phyloP scores from a whole-genome alignment of 805 yeast genomes.

The Starmerella apicola region DNA sequence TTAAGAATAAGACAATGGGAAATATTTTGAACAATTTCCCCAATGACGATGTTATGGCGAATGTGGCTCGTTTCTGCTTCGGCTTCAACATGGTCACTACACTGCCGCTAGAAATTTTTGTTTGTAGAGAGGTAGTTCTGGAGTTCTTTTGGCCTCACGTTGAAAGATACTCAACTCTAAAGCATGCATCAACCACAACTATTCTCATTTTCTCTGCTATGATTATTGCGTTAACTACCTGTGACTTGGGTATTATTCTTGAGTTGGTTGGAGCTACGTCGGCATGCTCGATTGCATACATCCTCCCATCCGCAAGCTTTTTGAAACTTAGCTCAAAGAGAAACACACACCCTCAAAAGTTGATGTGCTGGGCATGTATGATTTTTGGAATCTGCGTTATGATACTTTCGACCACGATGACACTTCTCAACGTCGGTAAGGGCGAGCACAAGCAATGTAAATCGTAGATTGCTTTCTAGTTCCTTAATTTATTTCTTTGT shows the following conservation, averaged over 20 bases:
- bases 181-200: conserved; percentile 56
- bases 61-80: conserved; percentile 79
- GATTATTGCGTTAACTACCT: conserved; percentile 64
- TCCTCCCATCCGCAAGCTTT: conserved; percentile 77
- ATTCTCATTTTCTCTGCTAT: conserved; percentile 54
- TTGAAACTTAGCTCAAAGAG: conserved; percentile 44
- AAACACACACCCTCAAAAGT: conserved; percentile 28
- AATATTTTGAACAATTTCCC: conserved; percentile 82
- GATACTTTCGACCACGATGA: conserved; percentile 69
- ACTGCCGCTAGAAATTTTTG: conserved; percentile 81
- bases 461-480: background rate
- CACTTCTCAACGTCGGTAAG: conserved; percentile 38
- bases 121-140: conserved; percentile 72
- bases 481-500: background rate
- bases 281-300: conserved; percentile 85
- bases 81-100: conserved; percentile 90
- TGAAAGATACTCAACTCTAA: conserved; percentile 18
- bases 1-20: conserved; percentile 71
- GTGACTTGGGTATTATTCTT: conserved; percentile 77
- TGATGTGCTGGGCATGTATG: conserved; percentile 51
- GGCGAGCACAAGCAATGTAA: conserved; percentile 22
- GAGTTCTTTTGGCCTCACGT: conserved; percentile 38
- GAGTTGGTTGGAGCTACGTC: conserved; percentile 89
- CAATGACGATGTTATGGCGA: conserved; percentile 57
- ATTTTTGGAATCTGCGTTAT: conserved; percentile 64